Evolutionary conservation across 208 protist species (phyloP).

Genomic region (Leishmania tarentolae): DNA sequence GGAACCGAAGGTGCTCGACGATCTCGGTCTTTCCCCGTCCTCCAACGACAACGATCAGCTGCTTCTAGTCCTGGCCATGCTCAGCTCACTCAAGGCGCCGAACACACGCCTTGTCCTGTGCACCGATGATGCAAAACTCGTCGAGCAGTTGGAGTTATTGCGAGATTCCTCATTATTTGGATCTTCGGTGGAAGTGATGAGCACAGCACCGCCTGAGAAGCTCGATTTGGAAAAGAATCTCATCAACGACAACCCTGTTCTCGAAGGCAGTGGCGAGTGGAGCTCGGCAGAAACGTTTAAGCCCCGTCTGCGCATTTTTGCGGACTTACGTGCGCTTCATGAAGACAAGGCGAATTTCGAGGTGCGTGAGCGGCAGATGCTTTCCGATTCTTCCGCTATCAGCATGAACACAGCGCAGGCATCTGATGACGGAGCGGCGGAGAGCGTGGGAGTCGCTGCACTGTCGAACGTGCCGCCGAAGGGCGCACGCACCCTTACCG

Average conservation of each 20-base stretch:
- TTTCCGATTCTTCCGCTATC: not conserved
- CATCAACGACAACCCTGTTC: constrained; percentile 75
- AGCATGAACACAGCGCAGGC: not conserved
- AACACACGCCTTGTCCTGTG: constrained; percentile 56
- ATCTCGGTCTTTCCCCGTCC: constrained; percentile 31
- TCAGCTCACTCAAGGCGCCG: constrained; percentile 42
- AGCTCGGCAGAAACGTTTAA: not conserved
- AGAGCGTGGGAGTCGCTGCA: not conserved
- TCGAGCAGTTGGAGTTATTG: constrained; percentile 20
- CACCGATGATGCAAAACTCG: constrained; percentile 61
- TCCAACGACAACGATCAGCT: constrained; percentile 72
- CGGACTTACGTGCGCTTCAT: not conserved
- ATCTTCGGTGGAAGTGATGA: constrained; percentile 45
- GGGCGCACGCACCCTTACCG: not conserved
- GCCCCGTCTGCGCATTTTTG: constrained; percentile 14
- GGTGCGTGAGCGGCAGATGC: not conserved
- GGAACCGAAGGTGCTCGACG: constrained; percentile 7
- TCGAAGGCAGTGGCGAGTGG: not conserved
- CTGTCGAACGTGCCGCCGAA: not conserved
- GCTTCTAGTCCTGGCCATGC: constrained; percentile 69
- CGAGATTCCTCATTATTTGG: constrained; percentile 36
- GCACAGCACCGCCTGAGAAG: constrained; percentile 49
- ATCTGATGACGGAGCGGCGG: not conserved
- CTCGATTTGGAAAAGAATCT: constrained; percentile 44
- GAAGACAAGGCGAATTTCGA: not conserved